Conservation (phyloP, 1,139 yeast species). For the Lodderomyces elongisporus region DNA sequence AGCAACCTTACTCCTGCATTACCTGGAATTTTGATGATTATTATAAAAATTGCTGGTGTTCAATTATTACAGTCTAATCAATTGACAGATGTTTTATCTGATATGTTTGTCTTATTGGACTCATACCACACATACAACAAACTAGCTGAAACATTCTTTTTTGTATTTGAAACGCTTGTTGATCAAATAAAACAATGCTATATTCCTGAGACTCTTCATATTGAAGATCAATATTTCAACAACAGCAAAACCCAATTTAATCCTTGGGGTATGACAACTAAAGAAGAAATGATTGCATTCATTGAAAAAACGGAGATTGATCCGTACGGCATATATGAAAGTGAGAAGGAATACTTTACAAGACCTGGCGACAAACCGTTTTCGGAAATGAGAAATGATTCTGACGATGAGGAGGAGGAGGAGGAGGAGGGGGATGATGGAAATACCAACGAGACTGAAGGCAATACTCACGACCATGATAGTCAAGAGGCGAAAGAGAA, state of each 20-base stretch:
- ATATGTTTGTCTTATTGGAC: constrained; percentile 74
- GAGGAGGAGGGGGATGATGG: too few relatives aligned
- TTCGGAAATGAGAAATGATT: constrained; percentile 40
- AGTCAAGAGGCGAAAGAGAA: constrained; percentile 17
- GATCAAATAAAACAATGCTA: constrained; percentile 46
- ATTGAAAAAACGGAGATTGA: constrained; percentile 30
- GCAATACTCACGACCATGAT: too few relatives aligned
- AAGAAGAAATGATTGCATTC: constrained; percentile 35
- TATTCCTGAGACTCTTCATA: constrained; percentile 11
- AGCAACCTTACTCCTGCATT: constrained; percentile 64
- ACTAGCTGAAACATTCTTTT: constrained; percentile 69
- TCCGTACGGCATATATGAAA: constrained; percentile 26
- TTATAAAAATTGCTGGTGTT: constrained; percentile 66
- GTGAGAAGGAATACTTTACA: constrained; percentile 30
- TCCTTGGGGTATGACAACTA: constrained; percentile 53
- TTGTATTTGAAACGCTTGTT: constrained; percentile 62
- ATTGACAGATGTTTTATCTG: constrained; percentile 65
- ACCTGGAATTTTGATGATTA: constrained; percentile 62
- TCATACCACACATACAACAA: constrained; percentile 75
- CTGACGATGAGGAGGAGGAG: constrained; percentile 28
- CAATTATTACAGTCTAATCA: constrained; percentile 50
- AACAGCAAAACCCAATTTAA: constrained; percentile 22
- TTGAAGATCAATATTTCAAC: constrained; percentile 3
- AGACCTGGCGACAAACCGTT: constrained; percentile 32
- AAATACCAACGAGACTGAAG: constrained; percentile 20